Percentiles rank a stretch among this genome's conserved stretches.
Evolutionary conservation across 306 rosid genomes (phyloP).

Genomic region (Pachyrhizus erosus): DNA sequence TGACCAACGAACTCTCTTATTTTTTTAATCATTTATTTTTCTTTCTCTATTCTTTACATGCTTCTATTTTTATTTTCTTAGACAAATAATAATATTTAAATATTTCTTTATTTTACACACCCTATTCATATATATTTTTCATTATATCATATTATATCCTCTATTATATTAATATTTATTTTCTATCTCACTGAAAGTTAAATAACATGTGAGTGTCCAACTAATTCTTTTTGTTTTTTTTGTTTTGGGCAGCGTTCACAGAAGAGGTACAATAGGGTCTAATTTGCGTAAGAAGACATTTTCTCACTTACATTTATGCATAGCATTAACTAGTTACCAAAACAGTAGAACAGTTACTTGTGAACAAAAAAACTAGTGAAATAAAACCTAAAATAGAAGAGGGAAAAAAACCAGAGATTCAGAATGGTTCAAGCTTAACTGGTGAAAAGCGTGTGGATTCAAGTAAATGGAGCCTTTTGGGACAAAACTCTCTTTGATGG

Average conservation of each 20-base stretch:
- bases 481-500: slow-evolving; percentile 2
- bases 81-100: too few species aligned
- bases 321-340: not conserved
- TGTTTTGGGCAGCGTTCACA: not conserved
- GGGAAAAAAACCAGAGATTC: not conserved
- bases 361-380: not conserved
- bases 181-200: too few species aligned
- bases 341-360: not conserved
- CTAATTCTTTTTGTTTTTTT: too few species aligned
- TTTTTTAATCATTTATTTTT: too few species aligned
- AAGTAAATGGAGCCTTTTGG: slow-evolving; percentile 46
- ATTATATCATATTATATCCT: too few species aligned
- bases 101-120: too few species aligned
- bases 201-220: too few species aligned
- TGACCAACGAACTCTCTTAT: too few species aligned
- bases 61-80: too few species aligned
- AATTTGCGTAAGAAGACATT: not conserved
- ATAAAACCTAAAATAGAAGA: not conserved
- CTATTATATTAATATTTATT: too few species aligned
- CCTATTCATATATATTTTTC: too few species aligned
- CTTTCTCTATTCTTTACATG: not conserved
- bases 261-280: not conserved
- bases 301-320: not conserved
- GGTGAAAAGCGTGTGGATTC: slow-evolving; percentile 49
- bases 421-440: slow-evolving; percentile 42